Conservation (phyloP, 2,329 filamentous ascomycete species). For the Aspergillus intermedius region DNA sequence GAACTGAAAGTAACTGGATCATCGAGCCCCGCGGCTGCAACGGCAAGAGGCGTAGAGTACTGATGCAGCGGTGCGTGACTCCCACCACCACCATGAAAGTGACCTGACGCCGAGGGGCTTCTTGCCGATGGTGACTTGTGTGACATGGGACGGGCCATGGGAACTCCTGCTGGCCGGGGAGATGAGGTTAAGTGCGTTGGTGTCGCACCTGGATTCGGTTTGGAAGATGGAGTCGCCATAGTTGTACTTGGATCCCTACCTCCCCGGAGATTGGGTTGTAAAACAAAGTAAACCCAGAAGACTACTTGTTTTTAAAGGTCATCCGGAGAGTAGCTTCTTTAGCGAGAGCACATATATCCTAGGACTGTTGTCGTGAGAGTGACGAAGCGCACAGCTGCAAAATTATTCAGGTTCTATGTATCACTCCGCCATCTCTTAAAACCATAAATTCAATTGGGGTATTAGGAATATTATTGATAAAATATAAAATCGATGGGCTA, state of each 20-base stretch:
- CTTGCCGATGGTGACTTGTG: conserved; percentile 42
- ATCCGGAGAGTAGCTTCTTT: not conserved
- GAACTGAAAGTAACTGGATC: conserved; percentile 40
- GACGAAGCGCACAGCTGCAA: not conserved
- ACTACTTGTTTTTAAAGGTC: not conserved
- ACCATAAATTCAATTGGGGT: no score
- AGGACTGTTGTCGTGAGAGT: not conserved
- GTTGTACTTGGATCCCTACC: conserved; percentile 1
- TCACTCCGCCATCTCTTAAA: no score
- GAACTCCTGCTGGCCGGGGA: conserved; percentile 35
- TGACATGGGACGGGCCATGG: conserved; percentile 35
- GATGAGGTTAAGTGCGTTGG: conserved; percentile 40
- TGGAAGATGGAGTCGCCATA: conserved; percentile 43
- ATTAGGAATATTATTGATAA: no score
- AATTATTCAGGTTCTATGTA: no score
- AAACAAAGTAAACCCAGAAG: not conserved
- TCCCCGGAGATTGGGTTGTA: not conserved
- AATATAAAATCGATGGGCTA: no score
- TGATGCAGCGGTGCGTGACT: conserved; percentile 34
- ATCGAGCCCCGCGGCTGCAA: conserved; percentile 30
- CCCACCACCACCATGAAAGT: conserved; percentile 24
- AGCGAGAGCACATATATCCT: no score
- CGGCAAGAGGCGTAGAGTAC: conserved; percentile 39
- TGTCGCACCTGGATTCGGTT: conserved; percentile 35
- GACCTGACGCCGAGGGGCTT: conserved; percentile 37